A percentile compares a stretch with the other conserved stretches of the same genome.
Conservation (phyloP, 352 stramenopile genomes). For the Phytophthora fragariae region DNA sequence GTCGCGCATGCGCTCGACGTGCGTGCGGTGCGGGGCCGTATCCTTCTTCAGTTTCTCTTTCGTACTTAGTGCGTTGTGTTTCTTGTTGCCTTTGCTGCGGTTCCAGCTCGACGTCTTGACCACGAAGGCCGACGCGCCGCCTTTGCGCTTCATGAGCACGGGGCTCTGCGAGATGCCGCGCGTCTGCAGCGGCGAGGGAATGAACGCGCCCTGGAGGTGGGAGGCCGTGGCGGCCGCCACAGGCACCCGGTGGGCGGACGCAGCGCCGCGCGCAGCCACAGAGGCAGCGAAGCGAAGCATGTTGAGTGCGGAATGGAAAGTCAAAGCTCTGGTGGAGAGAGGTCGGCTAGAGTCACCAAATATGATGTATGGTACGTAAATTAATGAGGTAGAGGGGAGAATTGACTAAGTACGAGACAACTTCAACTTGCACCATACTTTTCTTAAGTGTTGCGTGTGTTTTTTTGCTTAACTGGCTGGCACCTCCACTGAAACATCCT, state of each 20-base stretch:
- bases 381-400: too few species aligned
- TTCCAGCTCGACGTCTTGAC: slow-evolving; percentile 65
- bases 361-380: not conserved
- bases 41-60: slow-evolving; percentile 82
- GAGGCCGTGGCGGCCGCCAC: not conserved
- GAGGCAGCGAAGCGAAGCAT: slow-evolving; percentile 42
- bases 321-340: slow-evolving; percentile 33
- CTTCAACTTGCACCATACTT: slow-evolving; percentile 9
- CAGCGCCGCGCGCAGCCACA: slow-evolving; percentile 20
- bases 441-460: too few species aligned
- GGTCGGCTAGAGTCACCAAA: slow-evolving; percentile 10
- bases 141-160: slow-evolving; percentile 68
- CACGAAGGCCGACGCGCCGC: slow-evolving; percentile 73
- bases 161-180: slow-evolving; percentile 51
- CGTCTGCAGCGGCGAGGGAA: not conserved
- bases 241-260: not conserved
- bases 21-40: slow-evolving; percentile 58
- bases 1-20: slow-evolving; percentile 56
- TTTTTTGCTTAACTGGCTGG: not conserved
- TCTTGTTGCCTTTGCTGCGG: slow-evolving; percentile 54
- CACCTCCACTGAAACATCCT: not conserved
- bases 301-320: slow-evolving; percentile 18
- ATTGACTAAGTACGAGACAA: slow-evolving; percentile 6
- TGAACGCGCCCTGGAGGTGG: slow-evolving; percentile 1
- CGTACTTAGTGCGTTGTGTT: slow-evolving; percentile 40